phyloP scores from a whole-genome alignment of 2,329 filamentous ascomycete species.

The Fusarium hostae region DNA sequence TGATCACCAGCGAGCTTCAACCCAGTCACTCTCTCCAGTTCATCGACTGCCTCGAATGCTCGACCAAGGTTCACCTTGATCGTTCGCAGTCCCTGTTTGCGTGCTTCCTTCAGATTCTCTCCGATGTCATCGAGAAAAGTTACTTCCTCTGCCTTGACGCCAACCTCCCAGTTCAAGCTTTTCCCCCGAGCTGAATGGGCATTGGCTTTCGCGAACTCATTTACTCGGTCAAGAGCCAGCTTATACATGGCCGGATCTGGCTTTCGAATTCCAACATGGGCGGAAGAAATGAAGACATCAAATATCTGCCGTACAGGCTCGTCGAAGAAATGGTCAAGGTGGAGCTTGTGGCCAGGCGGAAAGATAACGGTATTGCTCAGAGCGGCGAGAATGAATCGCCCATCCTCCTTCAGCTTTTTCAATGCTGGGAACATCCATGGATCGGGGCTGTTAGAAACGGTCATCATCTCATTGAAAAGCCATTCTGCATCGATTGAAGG shows the following conservation, averaged over 20 bases:
- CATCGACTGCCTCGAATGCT: conserved; percentile 82
- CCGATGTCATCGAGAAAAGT: conserved; percentile 96
- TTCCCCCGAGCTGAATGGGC: conserved; percentile 52
- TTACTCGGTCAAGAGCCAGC: conserved; percentile 73
- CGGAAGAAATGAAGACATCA: conserved; percentile 88
- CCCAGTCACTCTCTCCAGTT: conserved; percentile 81
- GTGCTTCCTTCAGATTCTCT: conserved; percentile 86
- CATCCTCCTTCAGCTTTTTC: conserved; percentile 70
- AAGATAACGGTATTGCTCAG: conserved; percentile 93
- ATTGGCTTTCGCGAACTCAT: conserved; percentile 69
- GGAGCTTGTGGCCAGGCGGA: conserved; percentile 76
- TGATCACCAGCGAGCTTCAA: conserved; percentile 68
- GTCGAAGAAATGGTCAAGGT: conserved; percentile 59
- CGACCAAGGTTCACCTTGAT: conserved; percentile 86
- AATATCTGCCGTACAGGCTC: conserved; percentile 75
- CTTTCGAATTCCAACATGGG: conserved; percentile 88
- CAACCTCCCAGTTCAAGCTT: conserved; percentile 57
- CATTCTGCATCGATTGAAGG: conserved; percentile 80
- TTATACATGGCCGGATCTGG: conserved; percentile 86
- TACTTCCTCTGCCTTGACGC: conserved; percentile 73
- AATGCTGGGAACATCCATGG: conserved; percentile 91
- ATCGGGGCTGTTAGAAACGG: conserved; percentile 74
- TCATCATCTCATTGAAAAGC: conserved; percentile 95
- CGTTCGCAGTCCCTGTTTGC: conserved; percentile 78
- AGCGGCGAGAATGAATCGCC: conserved; percentile 79